Evolutionary conservation across 306 rosid genomes (phyloP).

Genomic region (Purshia tridentata): DNA sequence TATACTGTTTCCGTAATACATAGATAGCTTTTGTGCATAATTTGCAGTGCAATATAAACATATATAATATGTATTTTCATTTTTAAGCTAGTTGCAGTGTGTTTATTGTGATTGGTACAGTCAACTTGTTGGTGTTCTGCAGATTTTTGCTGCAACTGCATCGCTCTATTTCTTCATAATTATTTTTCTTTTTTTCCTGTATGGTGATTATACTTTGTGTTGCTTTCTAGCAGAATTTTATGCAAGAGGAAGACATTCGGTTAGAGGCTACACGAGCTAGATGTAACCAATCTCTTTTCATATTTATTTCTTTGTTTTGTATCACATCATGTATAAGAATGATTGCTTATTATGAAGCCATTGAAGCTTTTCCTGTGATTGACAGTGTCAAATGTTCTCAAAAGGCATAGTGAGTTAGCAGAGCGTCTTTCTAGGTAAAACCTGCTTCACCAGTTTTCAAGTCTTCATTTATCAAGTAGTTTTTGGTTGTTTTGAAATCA

Average conservation of each 20-base stretch:
- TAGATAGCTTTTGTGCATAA: too few relatives aligned
- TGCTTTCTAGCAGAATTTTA: conserved; percentile 50
- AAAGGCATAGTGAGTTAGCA: conserved; percentile 73
- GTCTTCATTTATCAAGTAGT: not conserved
- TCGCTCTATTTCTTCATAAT: too few relatives aligned
- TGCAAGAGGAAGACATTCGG: conserved; percentile 71
- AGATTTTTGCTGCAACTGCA: too few relatives aligned
- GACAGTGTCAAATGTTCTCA: conserved; percentile 71
- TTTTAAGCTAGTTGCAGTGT: not conserved
- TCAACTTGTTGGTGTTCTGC: not conserved
- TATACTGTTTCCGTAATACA: too few relatives aligned
- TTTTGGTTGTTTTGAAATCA: conserved; percentile 4
- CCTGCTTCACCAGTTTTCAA: not conserved
- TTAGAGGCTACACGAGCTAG: conserved; percentile 77
- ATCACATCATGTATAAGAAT: not conserved
- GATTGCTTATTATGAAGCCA: conserved; percentile 12
- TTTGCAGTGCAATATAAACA: not conserved
- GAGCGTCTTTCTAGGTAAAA: conserved; percentile 86
- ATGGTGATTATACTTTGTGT: conserved; percentile 4
- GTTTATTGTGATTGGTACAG: not conserved
- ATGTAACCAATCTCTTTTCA: conserved; percentile 42
- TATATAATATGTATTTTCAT: not conserved
- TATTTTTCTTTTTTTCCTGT: not conserved
- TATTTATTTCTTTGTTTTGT: conserved; percentile 19
- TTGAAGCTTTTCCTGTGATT: conserved; percentile 29